A percentile compares a stretch with the other conserved stretches of the same genome.
phyloP scores from a whole-genome alignment of 805 yeast species.

The Blastobotrys peoriensis region DNA sequence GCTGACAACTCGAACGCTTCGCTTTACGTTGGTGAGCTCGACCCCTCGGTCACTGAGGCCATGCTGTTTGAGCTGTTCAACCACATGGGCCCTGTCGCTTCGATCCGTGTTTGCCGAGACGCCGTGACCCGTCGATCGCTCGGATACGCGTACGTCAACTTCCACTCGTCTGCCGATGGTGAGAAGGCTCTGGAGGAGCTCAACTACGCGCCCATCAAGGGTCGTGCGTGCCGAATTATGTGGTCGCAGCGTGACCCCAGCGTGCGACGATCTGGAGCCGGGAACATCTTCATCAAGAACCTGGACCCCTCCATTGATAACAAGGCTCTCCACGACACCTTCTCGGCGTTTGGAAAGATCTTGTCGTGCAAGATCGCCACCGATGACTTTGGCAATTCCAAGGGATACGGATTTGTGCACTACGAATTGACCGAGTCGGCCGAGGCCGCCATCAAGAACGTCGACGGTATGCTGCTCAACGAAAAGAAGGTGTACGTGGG shows the following conservation, averaged over 20 bases:
- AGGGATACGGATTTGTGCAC: conserved; percentile 97
- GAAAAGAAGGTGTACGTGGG: conserved; percentile 95
- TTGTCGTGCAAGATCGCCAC: conserved; percentile 96
- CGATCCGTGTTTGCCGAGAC: conserved; percentile 98
- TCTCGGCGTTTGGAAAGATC: conserved; percentile 92
- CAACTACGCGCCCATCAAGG: conserved; percentile 90
- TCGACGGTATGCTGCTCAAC: conserved; percentile 96
- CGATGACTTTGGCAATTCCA: conserved; percentile 84
- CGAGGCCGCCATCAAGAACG: conserved; percentile 88
- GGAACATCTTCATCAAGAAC: conserved; percentile 97
- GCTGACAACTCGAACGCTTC: conserved; percentile 59
- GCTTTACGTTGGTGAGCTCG: conserved; percentile 95
- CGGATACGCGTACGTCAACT: conserved; percentile 98
- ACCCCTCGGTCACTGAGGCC: conserved; percentile 89
- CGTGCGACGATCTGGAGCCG: conserved; percentile 88
- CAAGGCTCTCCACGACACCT: conserved; percentile 97
- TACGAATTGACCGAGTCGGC: conserved; percentile 92
- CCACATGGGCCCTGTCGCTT: conserved; percentile 89
- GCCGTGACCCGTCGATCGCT: conserved; percentile 94
- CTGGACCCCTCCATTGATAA: conserved; percentile 97
- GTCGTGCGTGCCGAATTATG: conserved; percentile 98
- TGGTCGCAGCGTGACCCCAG: conserved; percentile 99
- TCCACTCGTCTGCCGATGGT: conserved; percentile 82
- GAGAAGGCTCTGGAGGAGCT: conserved; percentile 90
- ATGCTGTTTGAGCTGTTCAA: conserved; percentile 90